Evolutionary conservation across 306 rosid species (phyloP).

Genomic region (Amphicarpaea edgeworthii): DNA sequence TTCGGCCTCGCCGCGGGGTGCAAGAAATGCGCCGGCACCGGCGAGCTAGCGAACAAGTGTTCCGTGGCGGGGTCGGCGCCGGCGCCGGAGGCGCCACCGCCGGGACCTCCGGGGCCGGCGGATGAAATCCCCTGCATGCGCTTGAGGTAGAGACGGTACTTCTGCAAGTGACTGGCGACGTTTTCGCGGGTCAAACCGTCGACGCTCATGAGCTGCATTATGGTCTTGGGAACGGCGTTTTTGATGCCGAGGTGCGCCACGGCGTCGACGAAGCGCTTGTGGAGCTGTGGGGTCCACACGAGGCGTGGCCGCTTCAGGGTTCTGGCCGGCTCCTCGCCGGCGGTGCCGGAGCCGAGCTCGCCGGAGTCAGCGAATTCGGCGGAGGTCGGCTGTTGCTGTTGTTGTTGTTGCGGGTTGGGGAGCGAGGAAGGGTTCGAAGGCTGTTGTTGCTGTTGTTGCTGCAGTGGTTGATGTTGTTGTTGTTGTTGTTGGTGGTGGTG

Average conservation of each 20-base stretch:
- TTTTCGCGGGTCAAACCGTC: slow-evolving; percentile 96
- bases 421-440: slow-evolving; percentile 54
- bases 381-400: slow-evolving; percentile 57
- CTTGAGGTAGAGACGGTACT: slow-evolving; percentile 91
- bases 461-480: slow-evolving; percentile 44
- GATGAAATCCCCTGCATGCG: slow-evolving; percentile 91
- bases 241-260: slow-evolving; percentile 95
- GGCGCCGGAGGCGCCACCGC: slow-evolving; percentile 44
- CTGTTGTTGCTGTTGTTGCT: neutral
- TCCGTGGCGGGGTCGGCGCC: slow-evolving; percentile 76
- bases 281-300: slow-evolving; percentile 98
- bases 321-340: slow-evolving; percentile 88
- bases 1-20: slow-evolving; percentile 73
- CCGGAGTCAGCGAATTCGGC: slow-evolving; percentile 85
- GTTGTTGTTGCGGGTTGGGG: slow-evolving; percentile 37
- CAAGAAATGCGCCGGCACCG: slow-evolving; percentile 87
- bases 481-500: neutral
- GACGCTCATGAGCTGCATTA: slow-evolving; percentile 99
- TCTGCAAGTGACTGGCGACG: slow-evolving; percentile 95
- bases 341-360: slow-evolving; percentile 84
- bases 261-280: slow-evolving; percentile 93
- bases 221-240: slow-evolving; percentile 97
- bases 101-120: slow-evolving; percentile 48
- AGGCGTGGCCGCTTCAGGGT: slow-evolving; percentile 97
- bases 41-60: slow-evolving; percentile 88